Base-by-base conservation (phyloP, 2,329 filamentous ascomycete genomes). In the Aspergillus sp. region DNA sequence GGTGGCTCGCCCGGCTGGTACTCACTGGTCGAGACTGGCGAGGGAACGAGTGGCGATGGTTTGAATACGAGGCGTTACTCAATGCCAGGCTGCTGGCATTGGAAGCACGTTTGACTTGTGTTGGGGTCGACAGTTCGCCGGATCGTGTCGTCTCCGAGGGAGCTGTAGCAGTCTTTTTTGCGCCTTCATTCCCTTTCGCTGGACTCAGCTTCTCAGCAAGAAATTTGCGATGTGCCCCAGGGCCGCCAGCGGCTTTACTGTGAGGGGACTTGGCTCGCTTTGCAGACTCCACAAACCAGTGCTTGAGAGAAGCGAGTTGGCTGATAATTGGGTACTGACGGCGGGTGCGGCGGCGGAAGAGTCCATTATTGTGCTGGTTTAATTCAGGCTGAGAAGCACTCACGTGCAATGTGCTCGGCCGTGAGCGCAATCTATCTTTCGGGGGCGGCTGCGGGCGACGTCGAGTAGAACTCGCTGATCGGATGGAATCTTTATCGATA, bases 361-460 rank as follows among this genome's bases (percentile, higher is more conserved):
- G 79, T 32, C 79, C 78, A 58, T 81, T 80, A 6, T 24, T 42
- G n/a, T 74, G 73, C 40, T 77, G 76, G 14, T 85, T 73, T 7
- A 87, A 70, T 58, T 87, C 84, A 19, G 83, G 81, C 59, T 87
- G 86, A 36, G 77, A 81, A 13, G 89, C 88, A 36, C 95, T 90
- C 4, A 95, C 82, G 66, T 96, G 90, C 30, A 96, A 80, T 57
- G 90, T 94, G 60, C 91, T 96, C 41, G 89, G 88, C 54, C 90
- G 81, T 59, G 89, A 88, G 61, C 87, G 80, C 53, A 88, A 84
- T 57, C 84, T 85, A 59, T 96, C 92, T 69, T 96, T 96, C 2
- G 93, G 91, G 40, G 93, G 93, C 9, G 88, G 89, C 38, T 89
- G 79, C 5, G 92, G 87, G 45, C 89, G 85, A 55, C 88, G 85